These are phyloP conservation scores for Globisporangium takayamanum DNA, from an alignment of 352 stramenopile species.

Conservation along the genomic window DNA sequence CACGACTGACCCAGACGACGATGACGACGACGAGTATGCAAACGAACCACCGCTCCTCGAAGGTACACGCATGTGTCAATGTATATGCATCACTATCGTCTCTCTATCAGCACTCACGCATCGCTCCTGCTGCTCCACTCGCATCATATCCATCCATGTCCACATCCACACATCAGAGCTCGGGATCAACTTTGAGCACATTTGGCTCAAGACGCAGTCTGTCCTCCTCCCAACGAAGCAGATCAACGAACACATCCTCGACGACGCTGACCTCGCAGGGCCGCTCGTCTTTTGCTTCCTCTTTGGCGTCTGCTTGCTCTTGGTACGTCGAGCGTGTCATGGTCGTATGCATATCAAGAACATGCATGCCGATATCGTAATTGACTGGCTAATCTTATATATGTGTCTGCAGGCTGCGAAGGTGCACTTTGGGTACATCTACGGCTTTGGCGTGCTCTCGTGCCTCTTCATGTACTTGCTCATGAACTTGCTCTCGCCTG, in stretches of 20 bases:
- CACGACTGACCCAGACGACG: constrained; percentile 27
- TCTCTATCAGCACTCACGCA: too few species aligned
- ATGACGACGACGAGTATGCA: constrained; percentile 91
- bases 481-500: constrained; percentile 92
- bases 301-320: constrained; percentile 92
- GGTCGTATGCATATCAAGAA: not conserved
- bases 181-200: constrained; percentile 97
- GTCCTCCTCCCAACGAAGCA: constrained; percentile 92
- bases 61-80: constrained; percentile 26
- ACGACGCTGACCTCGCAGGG: constrained; percentile 92
- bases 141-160: too few species aligned
- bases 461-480: constrained; percentile 95
- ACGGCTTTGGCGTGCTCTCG: constrained; percentile 96
- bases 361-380: not conserved
- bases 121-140: too few species aligned
- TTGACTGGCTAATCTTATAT: constrained; percentile 2
- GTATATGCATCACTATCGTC: not conserved
- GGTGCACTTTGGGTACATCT: constrained; percentile 98
- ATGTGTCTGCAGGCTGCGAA: constrained; percentile 64
- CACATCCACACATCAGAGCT: constrained; percentile 63
- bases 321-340: constrained; percentile 37
- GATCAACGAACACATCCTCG: constrained; percentile 86
- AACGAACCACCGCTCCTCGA: constrained; percentile 96
- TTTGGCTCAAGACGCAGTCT: constrained; percentile 94
- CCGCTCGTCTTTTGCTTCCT: constrained; percentile 93